These are phyloP conservation scores for Lasiodiplodia theobromae DNA, from an alignment of 2,329 filamentous ascomycete genomes.

Conservation along the genomic window DNA sequence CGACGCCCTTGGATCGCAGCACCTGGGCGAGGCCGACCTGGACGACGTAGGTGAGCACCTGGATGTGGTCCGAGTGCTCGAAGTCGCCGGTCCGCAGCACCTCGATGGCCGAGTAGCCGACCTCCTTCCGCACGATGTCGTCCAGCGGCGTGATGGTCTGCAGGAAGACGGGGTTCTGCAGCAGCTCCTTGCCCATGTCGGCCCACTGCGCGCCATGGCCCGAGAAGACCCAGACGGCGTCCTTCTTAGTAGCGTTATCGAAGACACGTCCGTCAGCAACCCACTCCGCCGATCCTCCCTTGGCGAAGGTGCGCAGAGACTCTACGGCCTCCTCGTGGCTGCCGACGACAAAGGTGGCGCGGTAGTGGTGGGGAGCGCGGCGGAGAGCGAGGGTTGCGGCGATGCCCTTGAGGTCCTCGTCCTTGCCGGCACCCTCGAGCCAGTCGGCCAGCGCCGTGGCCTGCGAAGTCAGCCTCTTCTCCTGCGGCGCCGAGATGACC, in stretches of 20 bases:
- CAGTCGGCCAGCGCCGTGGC: conserved; percentile 38
- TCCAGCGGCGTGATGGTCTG: conserved; percentile 40
- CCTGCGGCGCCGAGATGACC: conserved; percentile 43
- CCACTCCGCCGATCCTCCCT: conserved; percentile 27
- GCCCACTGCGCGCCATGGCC: conserved; percentile 55
- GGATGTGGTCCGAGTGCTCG: conserved; percentile 40
- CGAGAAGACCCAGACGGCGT: conserved; percentile 50
- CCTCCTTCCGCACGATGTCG: conserved; percentile 33
- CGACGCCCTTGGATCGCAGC: conserved; percentile 41
- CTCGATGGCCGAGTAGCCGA: conserved; percentile 35
- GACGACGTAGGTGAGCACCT: conserved; percentile 47
- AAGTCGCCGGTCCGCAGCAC: conserved; percentile 35
- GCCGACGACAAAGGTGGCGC: conserved; percentile 38
- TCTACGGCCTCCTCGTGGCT: conserved; percentile 36
- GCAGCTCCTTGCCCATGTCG: conserved; percentile 49
- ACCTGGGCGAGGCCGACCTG: conserved; percentile 45
- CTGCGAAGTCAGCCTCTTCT: conserved; percentile 39
- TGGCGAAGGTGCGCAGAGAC: conserved; percentile 34
- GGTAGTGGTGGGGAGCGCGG: conserved; percentile 44
- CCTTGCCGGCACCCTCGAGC: conserved; percentile 33
- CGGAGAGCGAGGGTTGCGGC: conserved; percentile 41
- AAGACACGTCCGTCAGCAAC: conserved; percentile 31
- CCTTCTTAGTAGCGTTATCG: conserved; percentile 32
- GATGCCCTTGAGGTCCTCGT: conserved; percentile 34
- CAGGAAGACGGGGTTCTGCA: conserved; percentile 38